These are phyloP conservation scores for Simmondsia chinensis DNA, from an alignment of 148 eudicot genomes.

Conservation along the genomic window DNA sequence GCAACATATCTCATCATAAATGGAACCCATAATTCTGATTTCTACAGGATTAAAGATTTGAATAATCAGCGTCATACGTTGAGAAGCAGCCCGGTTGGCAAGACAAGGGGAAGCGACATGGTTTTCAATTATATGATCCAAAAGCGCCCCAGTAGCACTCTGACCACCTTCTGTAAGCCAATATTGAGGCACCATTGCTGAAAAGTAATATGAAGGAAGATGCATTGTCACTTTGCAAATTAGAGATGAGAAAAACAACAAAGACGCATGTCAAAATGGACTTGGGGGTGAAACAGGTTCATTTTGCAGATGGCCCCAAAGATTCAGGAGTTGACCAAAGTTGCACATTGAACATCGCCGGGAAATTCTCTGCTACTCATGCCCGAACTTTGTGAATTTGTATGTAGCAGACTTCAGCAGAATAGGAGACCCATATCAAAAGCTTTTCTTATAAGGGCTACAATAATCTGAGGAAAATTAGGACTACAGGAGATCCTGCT, in stretches of 20 bases:
- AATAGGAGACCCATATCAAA: background rate
- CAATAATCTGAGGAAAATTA: too few relatives aligned
- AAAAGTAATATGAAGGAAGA: constrained; percentile 3
- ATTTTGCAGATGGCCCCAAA: too few relatives aligned
- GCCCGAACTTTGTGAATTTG: too few relatives aligned
- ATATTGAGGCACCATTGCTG: constrained; percentile 91
- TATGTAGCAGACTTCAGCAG: background rate
- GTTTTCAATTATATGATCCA: constrained; percentile 74
- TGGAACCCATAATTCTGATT: background rate
- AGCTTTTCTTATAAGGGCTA: background rate
- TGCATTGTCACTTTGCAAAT: constrained; percentile 1
- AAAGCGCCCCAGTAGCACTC: constrained; percentile 92
- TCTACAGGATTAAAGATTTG: background rate
- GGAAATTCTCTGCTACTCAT: too few relatives aligned
- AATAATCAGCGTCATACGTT: constrained; percentile 32
- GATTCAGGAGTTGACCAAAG: too few relatives aligned
- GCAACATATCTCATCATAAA: background rate
- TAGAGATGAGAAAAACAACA: background rate
- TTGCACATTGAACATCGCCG: too few relatives aligned
- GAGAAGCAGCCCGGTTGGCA: constrained; percentile 91
- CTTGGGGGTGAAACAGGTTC: too few relatives aligned
- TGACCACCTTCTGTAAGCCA: constrained; percentile 99
- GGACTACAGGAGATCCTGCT: background rate
- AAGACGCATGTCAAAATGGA: background rate
- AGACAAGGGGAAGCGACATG: constrained; percentile 76